Percentiles rank a stretch among this genome's conserved stretches.
Conservation (phyloP, 202 grass and related monocot genomes). For the Digitaria exilis region DNA sequence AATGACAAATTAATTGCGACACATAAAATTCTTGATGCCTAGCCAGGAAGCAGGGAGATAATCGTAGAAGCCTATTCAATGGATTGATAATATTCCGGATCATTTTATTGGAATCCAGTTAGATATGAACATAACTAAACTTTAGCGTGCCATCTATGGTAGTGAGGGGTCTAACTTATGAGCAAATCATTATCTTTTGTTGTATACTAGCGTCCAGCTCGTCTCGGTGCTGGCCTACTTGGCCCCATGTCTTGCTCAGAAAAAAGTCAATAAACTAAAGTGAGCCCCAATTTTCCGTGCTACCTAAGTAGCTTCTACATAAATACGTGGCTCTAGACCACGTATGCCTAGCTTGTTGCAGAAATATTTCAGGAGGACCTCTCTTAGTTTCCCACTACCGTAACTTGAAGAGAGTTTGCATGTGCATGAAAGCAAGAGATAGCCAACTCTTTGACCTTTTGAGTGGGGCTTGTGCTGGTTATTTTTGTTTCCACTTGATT, state of each 20-base stretch:
- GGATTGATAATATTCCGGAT: not conserved
- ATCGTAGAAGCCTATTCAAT: not conserved
- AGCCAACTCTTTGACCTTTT: not conserved
- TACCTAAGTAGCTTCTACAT: not conserved
- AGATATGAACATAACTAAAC: not conserved
- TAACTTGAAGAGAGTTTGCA: not conserved
- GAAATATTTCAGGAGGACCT: constrained; percentile 7
- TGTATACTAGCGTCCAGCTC: constrained; percentile 18
- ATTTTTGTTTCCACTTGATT: not conserved
- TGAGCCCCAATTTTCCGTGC: not conserved
- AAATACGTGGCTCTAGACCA: not conserved
- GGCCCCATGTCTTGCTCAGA: not conserved
- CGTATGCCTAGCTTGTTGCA: not conserved
- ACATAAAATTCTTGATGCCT: not conserved
- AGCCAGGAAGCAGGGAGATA: no score
- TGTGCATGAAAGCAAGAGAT: not conserved
- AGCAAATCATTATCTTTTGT: constrained; percentile 3
- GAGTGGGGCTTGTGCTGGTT: not conserved
- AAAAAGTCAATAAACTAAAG: constrained; percentile 18
- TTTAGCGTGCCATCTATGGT: not conserved
- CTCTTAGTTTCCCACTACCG: constrained; percentile 1
- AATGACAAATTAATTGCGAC: no score
- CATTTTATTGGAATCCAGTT: not conserved
- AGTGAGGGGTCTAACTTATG: not conserved
- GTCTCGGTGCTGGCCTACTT: not conserved